phyloP scores from a whole-genome alignment of 805 yeast genomes.

The Starmerella etchellsii region DNA sequence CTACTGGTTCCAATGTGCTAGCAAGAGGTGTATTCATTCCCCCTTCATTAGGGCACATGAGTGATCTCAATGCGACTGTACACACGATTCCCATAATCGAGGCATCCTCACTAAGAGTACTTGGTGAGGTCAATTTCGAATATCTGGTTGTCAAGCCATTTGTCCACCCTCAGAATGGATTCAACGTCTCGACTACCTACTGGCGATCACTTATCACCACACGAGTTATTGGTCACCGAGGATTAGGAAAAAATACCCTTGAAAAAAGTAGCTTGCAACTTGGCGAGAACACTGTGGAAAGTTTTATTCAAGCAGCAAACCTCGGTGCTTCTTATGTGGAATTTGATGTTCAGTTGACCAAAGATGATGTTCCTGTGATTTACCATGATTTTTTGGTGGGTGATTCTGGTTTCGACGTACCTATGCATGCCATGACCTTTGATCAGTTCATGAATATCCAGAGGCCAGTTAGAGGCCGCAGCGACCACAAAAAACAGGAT shows the following conservation, averaged over 20 bases:
- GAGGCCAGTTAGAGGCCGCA: conserved; percentile 11
- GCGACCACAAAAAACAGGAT: background rate
- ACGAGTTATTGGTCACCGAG: conserved; percentile 91
- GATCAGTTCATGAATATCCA: conserved; percentile 54
- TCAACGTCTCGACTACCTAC: conserved; percentile 60
- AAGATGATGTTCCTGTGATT: conserved; percentile 81
- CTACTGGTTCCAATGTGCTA: conserved; percentile 32
- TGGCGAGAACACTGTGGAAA: conserved; percentile 91
- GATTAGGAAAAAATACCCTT: conserved; percentile 75
- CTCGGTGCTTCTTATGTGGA: conserved; percentile 94
- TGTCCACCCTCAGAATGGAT: conserved; percentile 50
- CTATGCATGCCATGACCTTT: conserved; percentile 81
- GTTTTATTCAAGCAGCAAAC: conserved; percentile 91
- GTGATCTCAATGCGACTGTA: conserved; percentile 51
- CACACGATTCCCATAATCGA: conserved; percentile 64
- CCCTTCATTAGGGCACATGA: conserved; percentile 37
- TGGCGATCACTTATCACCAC: conserved; percentile 86
- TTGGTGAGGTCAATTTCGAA: conserved; percentile 72
- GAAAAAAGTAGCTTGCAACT: conserved; percentile 67
- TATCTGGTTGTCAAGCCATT: conserved; percentile 61
- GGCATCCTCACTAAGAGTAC: conserved; percentile 51
- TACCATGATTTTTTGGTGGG: conserved; percentile 92
- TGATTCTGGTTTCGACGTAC: conserved; percentile 90
- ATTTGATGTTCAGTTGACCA: conserved; percentile 90
- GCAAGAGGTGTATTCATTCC: conserved; percentile 74